Base-by-base conservation (phyloP, 2,329 filamentous ascomycete genomes). In the Dothideomycetes sp. region DNA sequence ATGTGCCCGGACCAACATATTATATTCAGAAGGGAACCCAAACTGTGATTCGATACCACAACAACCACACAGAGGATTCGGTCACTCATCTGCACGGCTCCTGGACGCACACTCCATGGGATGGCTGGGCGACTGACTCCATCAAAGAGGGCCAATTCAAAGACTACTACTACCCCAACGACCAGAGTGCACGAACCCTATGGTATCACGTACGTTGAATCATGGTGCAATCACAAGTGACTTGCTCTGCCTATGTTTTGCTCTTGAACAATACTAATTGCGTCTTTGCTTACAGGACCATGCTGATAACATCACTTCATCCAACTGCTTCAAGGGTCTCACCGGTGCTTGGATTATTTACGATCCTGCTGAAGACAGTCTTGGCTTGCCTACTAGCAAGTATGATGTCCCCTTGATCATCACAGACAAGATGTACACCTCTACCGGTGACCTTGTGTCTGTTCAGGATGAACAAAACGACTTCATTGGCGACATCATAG, bases 91-190 rank as follows among this genome's bases (percentile, higher is more conserved):
- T 74, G 11, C 71, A 74, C 45, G 71, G 72, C 1, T 70, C 68
- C 5, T 69, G 61, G 23, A 40, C 54, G 37, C 58, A 64, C 24
- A 58, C 66, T 6, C 64, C 65, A 5, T 70, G 65, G 40, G 70
- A 73, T 47, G 71, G 71, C 0, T 76, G 71, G 70, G 71, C 72
- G 2, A 64, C 65, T 33, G 74, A 77, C 46, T 58, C 63, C 13
- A 69, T 70, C 1, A 32, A 56, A 1, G 64, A 67, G 0, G 71
- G 72, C 1, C 58, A 77, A 49, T 75, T 68, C 57, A 77, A 79
- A 54, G 75, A 78, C 46, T 77, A 78, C 53, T 78, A 76, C 53
- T 79, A 75, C 48, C 73, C 74, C 7, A 78, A 78, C 52, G 58
- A 54, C 12, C 68, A 76, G 51, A 63, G 61, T 25, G 70, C 65